Evolutionary conservation across 805 yeast species (phyloP).

Genomic region (Cephaloascus albidus): DNA sequence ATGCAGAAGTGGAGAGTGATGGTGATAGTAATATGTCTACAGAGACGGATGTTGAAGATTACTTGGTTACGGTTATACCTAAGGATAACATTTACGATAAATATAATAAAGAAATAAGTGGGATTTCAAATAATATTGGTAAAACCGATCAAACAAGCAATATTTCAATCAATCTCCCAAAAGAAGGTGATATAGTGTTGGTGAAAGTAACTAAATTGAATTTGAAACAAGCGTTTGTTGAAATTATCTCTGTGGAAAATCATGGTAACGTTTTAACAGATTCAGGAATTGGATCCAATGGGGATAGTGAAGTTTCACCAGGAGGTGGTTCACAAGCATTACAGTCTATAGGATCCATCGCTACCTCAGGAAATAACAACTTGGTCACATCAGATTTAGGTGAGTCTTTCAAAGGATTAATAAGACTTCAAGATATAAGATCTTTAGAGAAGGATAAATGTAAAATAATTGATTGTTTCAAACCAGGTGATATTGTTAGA

Average conservation of each 20-base stretch:
- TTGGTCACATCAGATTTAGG: constrained; percentile 60
- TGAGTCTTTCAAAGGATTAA: constrained; percentile 80
- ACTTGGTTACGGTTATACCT: constrained; percentile 1
- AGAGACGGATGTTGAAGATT: constrained; percentile 4
- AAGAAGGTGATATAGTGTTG: constrained; percentile 76
- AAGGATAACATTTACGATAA: constrained; percentile 2
- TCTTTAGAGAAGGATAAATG: constrained; percentile 88
- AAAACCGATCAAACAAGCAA: background rate
- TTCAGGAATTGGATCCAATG: constrained; percentile 56
- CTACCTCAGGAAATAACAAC: constrained; percentile 29
- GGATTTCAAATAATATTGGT: too few relatives aligned
- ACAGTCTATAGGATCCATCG: constrained; percentile 22
- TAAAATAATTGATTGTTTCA: constrained; percentile 66
- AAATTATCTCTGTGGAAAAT: constrained; percentile 59
- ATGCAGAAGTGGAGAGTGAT: constrained; percentile 5
- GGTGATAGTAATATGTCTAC: constrained; percentile 8
- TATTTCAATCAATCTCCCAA: constrained; percentile 50
- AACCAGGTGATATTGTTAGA: constrained; percentile 88
- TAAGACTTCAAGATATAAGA: constrained; percentile 81
- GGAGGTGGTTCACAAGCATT: constrained; percentile 47
- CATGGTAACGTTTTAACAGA: constrained; percentile 49
- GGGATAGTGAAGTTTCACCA: constrained; percentile 24
- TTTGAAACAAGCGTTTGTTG: constrained; percentile 65
- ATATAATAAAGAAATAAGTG: background rate
- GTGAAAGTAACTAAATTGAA: constrained; percentile 64